Evolutionary conservation across 495 filamentous ascomycete species (phyloP).

Genomic region (Podospora pseudopauciseta): DNA sequence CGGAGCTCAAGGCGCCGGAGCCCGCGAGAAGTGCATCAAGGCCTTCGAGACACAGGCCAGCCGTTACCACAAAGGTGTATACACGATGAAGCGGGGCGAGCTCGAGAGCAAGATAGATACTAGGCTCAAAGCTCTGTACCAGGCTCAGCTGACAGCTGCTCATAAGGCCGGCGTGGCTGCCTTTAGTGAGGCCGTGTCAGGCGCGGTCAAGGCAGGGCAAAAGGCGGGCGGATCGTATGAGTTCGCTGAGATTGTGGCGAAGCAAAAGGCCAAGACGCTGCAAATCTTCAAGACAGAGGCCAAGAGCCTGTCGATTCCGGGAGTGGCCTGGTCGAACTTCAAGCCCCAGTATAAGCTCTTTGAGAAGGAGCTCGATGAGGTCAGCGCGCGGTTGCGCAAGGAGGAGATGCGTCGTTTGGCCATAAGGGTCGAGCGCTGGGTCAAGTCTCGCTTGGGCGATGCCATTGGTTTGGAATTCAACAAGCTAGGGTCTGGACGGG

Average conservation of each 20-base stretch:
- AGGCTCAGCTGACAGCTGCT: constrained; percentile 76
- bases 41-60: constrained; percentile 86
- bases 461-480: constrained; percentile 93
- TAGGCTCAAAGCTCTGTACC: constrained; percentile 81
- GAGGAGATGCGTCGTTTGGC: constrained; percentile 96
- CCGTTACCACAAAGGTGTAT: constrained; percentile 94
- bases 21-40: constrained; percentile 70
- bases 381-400: constrained; percentile 73
- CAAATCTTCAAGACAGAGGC: constrained; percentile 75
- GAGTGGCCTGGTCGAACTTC: constrained; percentile 75
- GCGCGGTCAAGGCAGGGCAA: constrained; percentile 78
- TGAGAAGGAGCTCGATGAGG: constrained; percentile 81
- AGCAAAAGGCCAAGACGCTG: constrained; percentile 71
- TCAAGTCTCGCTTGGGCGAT: constrained; percentile 79
- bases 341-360: constrained; percentile 51
- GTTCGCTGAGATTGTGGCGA: constrained; percentile 88
- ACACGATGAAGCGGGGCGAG: constrained; percentile 76
- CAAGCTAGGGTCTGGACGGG: constrained; percentile 80
- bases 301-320: constrained; percentile 65
- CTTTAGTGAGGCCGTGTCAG: constrained; percentile 79
- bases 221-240: constrained; percentile 87
- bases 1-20: constrained; percentile 66
- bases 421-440: constrained; percentile 86
- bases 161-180: constrained; percentile 85
- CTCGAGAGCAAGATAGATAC: constrained; percentile 81